Conservation (phyloP, 495 filamentous ascomycete genomes). For the Tuber aestivum region DNA sequence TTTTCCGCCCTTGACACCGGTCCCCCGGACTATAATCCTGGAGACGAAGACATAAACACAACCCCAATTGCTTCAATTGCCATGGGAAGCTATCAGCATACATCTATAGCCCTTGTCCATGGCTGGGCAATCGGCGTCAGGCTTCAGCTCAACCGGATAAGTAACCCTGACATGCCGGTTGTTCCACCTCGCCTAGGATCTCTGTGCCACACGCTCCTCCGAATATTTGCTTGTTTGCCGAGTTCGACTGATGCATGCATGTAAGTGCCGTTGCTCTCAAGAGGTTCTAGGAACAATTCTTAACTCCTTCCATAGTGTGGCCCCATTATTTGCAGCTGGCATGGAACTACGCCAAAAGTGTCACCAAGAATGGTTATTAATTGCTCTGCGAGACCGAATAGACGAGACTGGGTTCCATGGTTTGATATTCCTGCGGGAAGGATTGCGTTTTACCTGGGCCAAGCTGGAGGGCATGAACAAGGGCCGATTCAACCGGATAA, state of each 20-base stretch:
- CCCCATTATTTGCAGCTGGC: constrained; percentile 32
- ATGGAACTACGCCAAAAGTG: constrained; percentile 37
- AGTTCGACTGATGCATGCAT: constrained; percentile 32
- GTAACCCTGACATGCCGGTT: constrained; percentile 28
- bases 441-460: constrained; percentile 33
- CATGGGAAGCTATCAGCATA: constrained; percentile 29
- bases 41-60: constrained; percentile 36
- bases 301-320: constrained; percentile 17
- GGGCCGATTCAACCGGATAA: constrained; percentile 34
- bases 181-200: constrained; percentile 33
- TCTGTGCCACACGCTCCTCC: constrained; percentile 29
- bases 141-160: constrained; percentile 35
- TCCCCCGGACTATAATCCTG: constrained; percentile 17
- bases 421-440: constrained; percentile 35
- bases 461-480: constrained; percentile 35
- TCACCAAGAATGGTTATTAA: constrained; percentile 36
- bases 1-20: constrained; percentile 28
- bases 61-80: constrained; percentile 20
- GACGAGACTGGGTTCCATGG: constrained; percentile 35
- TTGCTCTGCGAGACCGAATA: constrained; percentile 18
- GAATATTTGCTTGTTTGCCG: constrained; percentile 36
- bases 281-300: neutral
- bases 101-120: constrained; percentile 33
- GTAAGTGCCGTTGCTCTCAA: constrained; percentile 18
- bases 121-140: constrained; percentile 34